Base-by-base conservation (phyloP, 345 rosid species). In the Gossypium ekmanianum region DNA sequence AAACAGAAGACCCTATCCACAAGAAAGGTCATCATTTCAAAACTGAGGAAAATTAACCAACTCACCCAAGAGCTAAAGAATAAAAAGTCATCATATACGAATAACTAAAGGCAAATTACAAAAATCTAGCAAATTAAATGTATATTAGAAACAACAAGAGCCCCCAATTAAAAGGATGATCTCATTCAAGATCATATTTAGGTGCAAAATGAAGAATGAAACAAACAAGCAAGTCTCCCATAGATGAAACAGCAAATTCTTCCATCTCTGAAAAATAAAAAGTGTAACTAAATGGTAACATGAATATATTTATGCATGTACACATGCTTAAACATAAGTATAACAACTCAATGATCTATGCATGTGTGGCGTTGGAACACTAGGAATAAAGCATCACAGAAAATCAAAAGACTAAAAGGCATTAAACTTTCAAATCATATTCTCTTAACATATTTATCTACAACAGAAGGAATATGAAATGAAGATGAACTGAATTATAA, bases 1-100 rank as follows among this genome's bases (percentile, higher is more conserved):
- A 91, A 20, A 76, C 74, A 79, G 93, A 86, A 74, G 89, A 75
- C 13, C 91, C 97, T 92, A 73, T 43, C 68, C 34, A 66, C 18
- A 57, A 61, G 61, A 71, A 51, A 39, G 66, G 5, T 51, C 24
- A 61, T 20, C 24, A n/a, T 12, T 43, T 55, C 20, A 75, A 11
- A 29, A 64, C 20, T 41, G 57, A 17, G 22, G 44, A 72, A 14
- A 22, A 50, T 41, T 29, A 4, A 66, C 57, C 63, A 47, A 24
- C 7, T 29, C 11, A 9, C 20, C 39, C 57, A 47, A 45, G 54
- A 74, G 20, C 14, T 73, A 61, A 68, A 24, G 22, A 74, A n/a
- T 27, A 69, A 69, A n/a, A 72, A 11, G 9, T 26, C 45, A 43
- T 13, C n/a, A 26, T n/a, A 74, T 11, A 3, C 61, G 18, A 29